phyloP scores from a whole-genome alignment of 2,329 filamentous ascomycete genomes.

The Pseudonectria buxi region DNA sequence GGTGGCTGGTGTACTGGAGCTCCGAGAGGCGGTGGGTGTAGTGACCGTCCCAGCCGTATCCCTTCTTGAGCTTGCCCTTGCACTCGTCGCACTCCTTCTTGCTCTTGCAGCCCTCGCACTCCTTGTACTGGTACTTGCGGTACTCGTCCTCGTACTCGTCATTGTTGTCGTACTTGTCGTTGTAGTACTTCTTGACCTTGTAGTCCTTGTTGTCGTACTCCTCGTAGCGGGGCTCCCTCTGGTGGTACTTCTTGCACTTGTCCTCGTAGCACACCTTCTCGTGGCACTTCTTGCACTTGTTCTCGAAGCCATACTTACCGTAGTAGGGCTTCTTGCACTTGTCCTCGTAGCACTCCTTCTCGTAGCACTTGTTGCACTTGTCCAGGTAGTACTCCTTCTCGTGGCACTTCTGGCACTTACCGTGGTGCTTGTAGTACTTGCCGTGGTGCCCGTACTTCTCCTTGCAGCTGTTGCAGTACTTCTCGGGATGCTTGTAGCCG shows the following conservation, averaged over 20 bases:
- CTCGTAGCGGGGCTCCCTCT: no score
- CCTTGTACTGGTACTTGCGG: neutral
- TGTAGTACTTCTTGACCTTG: conserved; percentile 7
- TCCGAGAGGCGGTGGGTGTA: conserved; percentile 5
- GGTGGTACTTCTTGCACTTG: conserved; percentile 2
- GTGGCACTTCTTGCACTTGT: neutral
- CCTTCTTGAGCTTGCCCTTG: neutral
- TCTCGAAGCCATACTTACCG: neutral
- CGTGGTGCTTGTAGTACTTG: neutral
- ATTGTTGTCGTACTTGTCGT: neutral
- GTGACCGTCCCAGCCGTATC: conserved; percentile 2
- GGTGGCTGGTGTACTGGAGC: conserved; percentile 7
- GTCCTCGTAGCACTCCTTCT: conserved; percentile 4
- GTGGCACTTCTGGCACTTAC: conserved; percentile 2
- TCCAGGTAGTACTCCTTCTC: conserved; percentile 4
- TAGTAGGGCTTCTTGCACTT: neutral
- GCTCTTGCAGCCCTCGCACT: neutral
- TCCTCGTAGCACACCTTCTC: neutral
- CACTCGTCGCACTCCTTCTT: neutral
- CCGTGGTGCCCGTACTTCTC: neutral
- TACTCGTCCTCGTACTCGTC: neutral
- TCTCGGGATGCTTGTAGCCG: conserved; percentile 3
- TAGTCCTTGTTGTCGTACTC: neutral
- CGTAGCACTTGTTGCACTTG: conserved; percentile 1
- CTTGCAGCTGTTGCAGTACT: neutral